Conservation (phyloP, 129 eudicot species). For the Saposhnikovia divaricata region DNA sequence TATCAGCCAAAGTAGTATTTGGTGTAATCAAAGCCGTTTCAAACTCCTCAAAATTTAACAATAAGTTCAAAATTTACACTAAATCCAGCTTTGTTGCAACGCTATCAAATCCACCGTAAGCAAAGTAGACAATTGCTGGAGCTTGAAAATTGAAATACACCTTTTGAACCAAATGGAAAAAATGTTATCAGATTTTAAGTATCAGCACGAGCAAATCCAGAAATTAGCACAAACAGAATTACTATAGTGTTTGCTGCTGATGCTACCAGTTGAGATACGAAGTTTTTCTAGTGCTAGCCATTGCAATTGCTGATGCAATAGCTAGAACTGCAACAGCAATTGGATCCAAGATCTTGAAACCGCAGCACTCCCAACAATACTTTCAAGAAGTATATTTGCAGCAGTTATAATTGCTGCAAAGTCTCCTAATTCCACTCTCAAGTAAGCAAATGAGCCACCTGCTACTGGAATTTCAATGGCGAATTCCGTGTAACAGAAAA, state of each 20-base stretch:
- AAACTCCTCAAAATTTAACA: conserved; percentile 37
- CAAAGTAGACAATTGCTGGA: conserved; percentile 61
- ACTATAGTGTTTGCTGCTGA: conserved; percentile 46
- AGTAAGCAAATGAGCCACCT: no score
- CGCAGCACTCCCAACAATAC: no score
- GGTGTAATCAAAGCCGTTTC: conserved; percentile 85
- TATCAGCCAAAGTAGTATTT: conserved; percentile 63
- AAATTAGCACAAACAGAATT: conserved; percentile 49
- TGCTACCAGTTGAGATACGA: conserved; percentile 53
- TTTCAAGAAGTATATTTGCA: no score
- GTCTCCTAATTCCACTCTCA: no score
- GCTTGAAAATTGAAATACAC: conserved; percentile 63
- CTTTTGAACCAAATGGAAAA: conserved; percentile 34
- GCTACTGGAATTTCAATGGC: no score
- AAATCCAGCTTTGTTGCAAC: conserved; percentile 40
- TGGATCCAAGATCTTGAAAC: no score
- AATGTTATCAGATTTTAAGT: conserved; percentile 40
- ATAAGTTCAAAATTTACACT: conserved; percentile 12
- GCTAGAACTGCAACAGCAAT: conserved; percentile 49
- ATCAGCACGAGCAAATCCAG: conserved; percentile 41
- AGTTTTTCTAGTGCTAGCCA: conserved; percentile 43
- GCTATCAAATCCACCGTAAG: conserved; percentile 67
- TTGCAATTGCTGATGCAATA: conserved; percentile 35
- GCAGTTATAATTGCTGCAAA: no score
- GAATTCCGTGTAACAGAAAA: no score